A percentile compares a stretch with the other conserved stretches of the same genome.
phyloP scores from a whole-genome alignment of 1,284 basidiomycete genomes.

The Trichosporon sp. region DNA sequence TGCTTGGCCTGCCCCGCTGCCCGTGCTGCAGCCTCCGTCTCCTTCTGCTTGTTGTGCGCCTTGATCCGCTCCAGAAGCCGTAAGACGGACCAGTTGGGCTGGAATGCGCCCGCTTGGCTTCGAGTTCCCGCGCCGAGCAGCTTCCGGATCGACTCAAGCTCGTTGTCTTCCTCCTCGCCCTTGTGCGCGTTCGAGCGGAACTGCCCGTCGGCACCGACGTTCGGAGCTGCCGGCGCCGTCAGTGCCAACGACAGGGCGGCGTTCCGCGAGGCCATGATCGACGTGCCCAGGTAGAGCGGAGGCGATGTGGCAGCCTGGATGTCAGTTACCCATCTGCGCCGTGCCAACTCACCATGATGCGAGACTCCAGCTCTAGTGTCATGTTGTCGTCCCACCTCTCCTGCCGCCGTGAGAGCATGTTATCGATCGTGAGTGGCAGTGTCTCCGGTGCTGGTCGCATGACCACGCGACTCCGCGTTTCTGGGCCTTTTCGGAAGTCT shows the following conservation, averaged over 20 bases:
- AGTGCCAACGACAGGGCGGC: slow-evolving; percentile 53
- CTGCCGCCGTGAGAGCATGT: slow-evolving; percentile 51
- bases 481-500: slow-evolving; percentile 50
- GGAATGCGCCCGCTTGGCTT: slow-evolving; percentile 32
- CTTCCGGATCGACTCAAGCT: slow-evolving; percentile 44
- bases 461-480: slow-evolving; percentile 49
- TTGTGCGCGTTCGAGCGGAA: slow-evolving; percentile 32
- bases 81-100: slow-evolving; percentile 49
- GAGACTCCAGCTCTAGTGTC: slow-evolving; percentile 54
- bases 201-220: slow-evolving; percentile 46
- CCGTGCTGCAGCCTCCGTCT: slow-evolving; percentile 28
- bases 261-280: slow-evolving; percentile 53
- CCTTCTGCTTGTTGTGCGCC: slow-evolving; percentile 30
- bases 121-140: slow-evolving; percentile 43
- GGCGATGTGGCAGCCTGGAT: slow-evolving; percentile 55
- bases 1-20: slow-evolving; percentile 20
- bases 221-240: slow-evolving; percentile 50
- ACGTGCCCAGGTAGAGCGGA: slow-evolving; percentile 56
- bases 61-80: slow-evolving; percentile 41
- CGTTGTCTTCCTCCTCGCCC: slow-evolving; percentile 34
- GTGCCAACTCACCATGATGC: slow-evolving; percentile 51
- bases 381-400: slow-evolving; percentile 53
- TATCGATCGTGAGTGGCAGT: slow-evolving; percentile 52
- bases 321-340: not conserved
- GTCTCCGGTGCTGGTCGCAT: slow-evolving; percentile 56